Conservation (phyloP, 2,329 filamentous ascomycete genomes). For the Thelonectria discophora region DNA sequence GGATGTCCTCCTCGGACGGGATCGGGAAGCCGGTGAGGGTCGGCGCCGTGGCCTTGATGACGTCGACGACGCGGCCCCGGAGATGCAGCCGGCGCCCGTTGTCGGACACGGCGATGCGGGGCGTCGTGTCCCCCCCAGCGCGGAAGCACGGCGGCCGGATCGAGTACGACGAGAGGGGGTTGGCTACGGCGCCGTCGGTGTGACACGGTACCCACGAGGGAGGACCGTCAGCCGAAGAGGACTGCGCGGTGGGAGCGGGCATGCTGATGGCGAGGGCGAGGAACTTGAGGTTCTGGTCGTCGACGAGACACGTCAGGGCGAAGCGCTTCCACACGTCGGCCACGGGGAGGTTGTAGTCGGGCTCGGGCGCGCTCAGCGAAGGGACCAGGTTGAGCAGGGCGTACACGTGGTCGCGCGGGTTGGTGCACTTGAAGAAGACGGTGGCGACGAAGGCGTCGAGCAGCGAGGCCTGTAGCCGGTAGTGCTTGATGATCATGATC, state of each 20-base stretch:
- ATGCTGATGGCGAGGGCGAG: slow-evolving; percentile 1
- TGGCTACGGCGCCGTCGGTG: not conserved
- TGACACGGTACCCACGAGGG: slow-evolving; percentile 16
- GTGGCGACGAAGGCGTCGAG: slow-evolving; percentile 5
- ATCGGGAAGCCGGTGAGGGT: not conserved
- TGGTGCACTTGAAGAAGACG: slow-evolving; percentile 1
- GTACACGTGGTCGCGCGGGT: slow-evolving; percentile 12
- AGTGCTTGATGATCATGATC: slow-evolving; percentile 4
- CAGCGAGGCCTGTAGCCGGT: not conserved
- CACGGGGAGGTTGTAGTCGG: not conserved
- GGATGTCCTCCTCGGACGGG: not conserved
- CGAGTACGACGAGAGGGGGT: not conserved
- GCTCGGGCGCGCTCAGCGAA: not conserved
- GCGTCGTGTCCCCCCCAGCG: not conserved
- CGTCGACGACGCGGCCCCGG: slow-evolving; percentile 5
- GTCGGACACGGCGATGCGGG: not conserved
- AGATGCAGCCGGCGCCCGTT: slow-evolving; percentile 5
- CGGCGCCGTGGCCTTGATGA: not conserved
- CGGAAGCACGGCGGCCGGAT: not conserved
- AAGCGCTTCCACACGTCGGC: slow-evolving; percentile 4
- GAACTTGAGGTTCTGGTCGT: slow-evolving; percentile 6
- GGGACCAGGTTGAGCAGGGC: not conserved
- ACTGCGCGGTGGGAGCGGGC: not conserved
- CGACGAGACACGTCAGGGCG: not conserved
- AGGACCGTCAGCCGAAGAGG: not conserved